These are phyloP conservation scores for Phytophthora capsici DNA, from an alignment of 352 stramenopile species.

Conservation along the genomic window DNA sequence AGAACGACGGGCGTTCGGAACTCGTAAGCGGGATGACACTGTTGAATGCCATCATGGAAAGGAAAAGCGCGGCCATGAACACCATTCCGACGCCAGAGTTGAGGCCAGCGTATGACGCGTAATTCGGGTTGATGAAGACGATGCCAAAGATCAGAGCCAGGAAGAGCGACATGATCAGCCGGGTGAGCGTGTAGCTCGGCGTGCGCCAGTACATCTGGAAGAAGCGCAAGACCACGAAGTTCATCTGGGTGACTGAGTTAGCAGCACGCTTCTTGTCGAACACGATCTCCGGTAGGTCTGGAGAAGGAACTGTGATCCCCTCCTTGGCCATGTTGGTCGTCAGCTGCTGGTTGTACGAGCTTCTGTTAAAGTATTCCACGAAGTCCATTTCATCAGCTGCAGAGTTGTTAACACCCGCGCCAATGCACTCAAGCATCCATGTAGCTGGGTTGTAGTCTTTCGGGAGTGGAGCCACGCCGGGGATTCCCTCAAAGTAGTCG, in stretches of 20 bases:
- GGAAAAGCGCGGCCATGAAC: constrained; percentile 77
- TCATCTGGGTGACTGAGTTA: constrained; percentile 28
- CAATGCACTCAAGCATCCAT: constrained; percentile 48
- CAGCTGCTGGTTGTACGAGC: constrained; percentile 12
- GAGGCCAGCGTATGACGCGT: constrained; percentile 35
- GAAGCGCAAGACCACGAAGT: constrained; percentile 34
- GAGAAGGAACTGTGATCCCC: constrained; percentile 25
- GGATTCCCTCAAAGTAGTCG: constrained; percentile 46
- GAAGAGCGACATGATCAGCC: constrained; percentile 61
- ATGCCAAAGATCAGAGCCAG: constrained; percentile 74
- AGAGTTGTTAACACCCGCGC: constrained; percentile 41
- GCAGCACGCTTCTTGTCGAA: constrained; percentile 42
- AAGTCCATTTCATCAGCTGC: constrained; percentile 26
- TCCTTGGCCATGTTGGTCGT: constrained; percentile 18
- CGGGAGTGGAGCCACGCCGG: constrained; percentile 21
- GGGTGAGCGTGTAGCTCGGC: constrained; percentile 74
- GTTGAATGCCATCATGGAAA: constrained; percentile 59
- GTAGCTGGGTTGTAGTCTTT: constrained; percentile 47
- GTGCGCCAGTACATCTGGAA: constrained; percentile 47
- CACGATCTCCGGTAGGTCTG: constrained; percentile 21
- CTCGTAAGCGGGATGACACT: constrained; percentile 70
- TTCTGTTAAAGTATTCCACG: constrained; percentile 27
- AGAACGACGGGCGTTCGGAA: constrained; percentile 80
- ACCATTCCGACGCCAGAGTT: constrained; percentile 67
- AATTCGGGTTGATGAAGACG: constrained; percentile 52